phyloP scores from a whole-genome alignment of 192 early-diverging fungal species.

The Obelidium mucronatum region DNA sequence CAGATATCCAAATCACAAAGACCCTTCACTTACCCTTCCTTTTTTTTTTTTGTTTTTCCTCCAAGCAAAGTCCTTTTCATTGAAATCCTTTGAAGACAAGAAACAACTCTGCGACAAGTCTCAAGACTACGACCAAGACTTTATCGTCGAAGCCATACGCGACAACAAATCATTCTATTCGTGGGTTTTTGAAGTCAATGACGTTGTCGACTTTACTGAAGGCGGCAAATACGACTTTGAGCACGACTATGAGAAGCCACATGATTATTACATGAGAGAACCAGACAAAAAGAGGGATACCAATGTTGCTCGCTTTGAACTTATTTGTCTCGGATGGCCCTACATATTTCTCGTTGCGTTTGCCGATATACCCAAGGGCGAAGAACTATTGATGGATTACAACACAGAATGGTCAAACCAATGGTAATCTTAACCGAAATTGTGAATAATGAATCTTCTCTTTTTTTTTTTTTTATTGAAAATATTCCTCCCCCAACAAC shows the following conservation, averaged over 20 bases:
- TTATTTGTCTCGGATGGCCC: constrained; percentile 5
- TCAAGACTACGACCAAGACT: too few relatives aligned
- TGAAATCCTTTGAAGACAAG: too few relatives aligned
- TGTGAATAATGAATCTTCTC: not conserved
- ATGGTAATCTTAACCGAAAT: too few relatives aligned
- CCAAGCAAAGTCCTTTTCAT: too few relatives aligned
- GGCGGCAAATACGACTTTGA: not conserved
- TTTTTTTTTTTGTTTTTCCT: too few relatives aligned
- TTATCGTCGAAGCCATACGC: too few relatives aligned
- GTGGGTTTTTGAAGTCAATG: constrained; percentile 5
- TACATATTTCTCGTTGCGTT: constrained; percentile 12
- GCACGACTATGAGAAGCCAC: not conserved
- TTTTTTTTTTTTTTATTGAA: not conserved
- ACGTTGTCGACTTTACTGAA: not conserved
- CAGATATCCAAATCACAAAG: too few relatives aligned
- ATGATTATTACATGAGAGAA: too few relatives aligned
- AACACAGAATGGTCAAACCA: not conserved
- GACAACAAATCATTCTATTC: too few relatives aligned
- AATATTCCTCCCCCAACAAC: not conserved
- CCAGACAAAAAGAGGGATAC: not conserved
- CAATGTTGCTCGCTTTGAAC: constrained; percentile 13
- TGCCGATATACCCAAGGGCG: not conserved
- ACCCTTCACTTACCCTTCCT: too few relatives aligned
- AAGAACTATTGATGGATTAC: constrained; percentile 25
- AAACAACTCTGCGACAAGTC: too few relatives aligned